Evolutionary conservation across 2,329 filamentous ascomycete species (phyloP), one percentile per base, ranked within the genome.

Genomic region (Pseudocercospora ulei): DNA sequence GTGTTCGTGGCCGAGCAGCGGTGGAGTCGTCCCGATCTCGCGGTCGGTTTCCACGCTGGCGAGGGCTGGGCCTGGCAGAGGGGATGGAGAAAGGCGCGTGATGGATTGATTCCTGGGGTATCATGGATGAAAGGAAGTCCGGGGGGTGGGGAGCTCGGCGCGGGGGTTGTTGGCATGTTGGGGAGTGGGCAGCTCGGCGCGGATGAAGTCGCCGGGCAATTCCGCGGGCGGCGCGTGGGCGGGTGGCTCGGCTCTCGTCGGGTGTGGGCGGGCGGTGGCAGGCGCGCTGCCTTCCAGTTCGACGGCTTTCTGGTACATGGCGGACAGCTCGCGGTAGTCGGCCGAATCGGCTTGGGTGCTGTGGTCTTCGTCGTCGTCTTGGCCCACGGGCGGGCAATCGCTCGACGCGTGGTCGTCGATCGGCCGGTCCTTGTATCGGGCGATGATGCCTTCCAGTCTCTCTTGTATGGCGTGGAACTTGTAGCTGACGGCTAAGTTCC

Each of bases 401-500:
- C n/a, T n/a, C n/a, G n/a, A n/a, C n/a, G n/a, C n/a, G n/a, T n/a
- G n/a, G 20, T 44, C 47, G 22, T 51, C 39, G 38, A 51, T 50
- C 7, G 50, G 30, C 16, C 42, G 44, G 27, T 51, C 47, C 24
- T 51, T 50, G 46, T 50, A 53, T 3, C 16, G 44, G 12, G 35
- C 39, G 16, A 50, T 33, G 14, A 52, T 44, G 3, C 28, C 42
- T 28, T 52, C 41, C 7, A 54, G 26, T 3, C 40, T 49, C 8
- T 39, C 39, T 4, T 29, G 18, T 7, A 54, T 41, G 5, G 35
- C 41, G 3, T 49, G 46, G 18, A 39, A 42, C 26, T 42, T 42
- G 38, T 46, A 52, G 36, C 44, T 44, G 7, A 44, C 44, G n/a
- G 44, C 18, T 3, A 45, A 16, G 17, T 48, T 52, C 11, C 35